Evolutionary conservation across 768 basidiomycete species (phyloP).

Genomic region (Cystofilobasidium bisporidii): DNA sequence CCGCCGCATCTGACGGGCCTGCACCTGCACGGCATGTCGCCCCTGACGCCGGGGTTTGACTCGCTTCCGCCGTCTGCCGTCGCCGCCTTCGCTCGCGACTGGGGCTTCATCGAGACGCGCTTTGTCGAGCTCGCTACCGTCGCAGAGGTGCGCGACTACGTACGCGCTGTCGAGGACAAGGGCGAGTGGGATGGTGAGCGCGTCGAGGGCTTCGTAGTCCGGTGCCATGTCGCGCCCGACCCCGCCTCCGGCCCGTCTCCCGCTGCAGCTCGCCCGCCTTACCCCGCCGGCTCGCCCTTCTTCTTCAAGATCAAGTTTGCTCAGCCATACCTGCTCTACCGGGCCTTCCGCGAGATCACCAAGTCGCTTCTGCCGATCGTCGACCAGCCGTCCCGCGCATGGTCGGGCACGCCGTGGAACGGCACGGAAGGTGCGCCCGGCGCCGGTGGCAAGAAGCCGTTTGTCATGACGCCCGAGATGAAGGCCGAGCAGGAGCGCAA

Average conservation of each 20-base stretch:
- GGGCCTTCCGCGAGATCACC: slow-evolving; percentile 93
- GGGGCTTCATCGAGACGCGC: slow-evolving; percentile 79
- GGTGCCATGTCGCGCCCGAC: slow-evolving; percentile 54
- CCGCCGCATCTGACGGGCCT: slow-evolving; percentile 73
- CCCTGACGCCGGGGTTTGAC: slow-evolving; percentile 52
- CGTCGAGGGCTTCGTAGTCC: slow-evolving; percentile 90
- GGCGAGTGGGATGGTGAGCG: slow-evolving; percentile 67
- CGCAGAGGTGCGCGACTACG: slow-evolving; percentile 61
- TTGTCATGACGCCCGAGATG: slow-evolving; percentile 3
- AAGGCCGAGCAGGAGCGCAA: slow-evolving; percentile 3
- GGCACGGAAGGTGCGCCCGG: not conserved
- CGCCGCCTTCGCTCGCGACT: slow-evolving; percentile 70
- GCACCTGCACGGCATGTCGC: slow-evolving; percentile 77
- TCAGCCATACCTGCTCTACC: slow-evolving; percentile 97
- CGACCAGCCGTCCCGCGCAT: not conserved
- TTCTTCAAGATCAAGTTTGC: slow-evolving; percentile 99
- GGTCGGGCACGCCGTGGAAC: not conserved
- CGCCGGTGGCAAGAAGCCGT: not conserved
- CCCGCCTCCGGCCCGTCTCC: slow-evolving; percentile 17
- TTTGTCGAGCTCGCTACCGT: slow-evolving; percentile 54
- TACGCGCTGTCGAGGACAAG: slow-evolving; percentile 52
- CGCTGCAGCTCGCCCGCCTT: slow-evolving; percentile 46
- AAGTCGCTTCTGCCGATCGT: slow-evolving; percentile 52
- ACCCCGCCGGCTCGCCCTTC: slow-evolving; percentile 69
- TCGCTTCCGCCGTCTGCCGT: slow-evolving; percentile 62